A percentile compares a stretch with the other conserved stretches of the same genome.
Conservation (phyloP, 1,284 basidiomycete genomes). For the Fomitopsis betulina region DNA sequence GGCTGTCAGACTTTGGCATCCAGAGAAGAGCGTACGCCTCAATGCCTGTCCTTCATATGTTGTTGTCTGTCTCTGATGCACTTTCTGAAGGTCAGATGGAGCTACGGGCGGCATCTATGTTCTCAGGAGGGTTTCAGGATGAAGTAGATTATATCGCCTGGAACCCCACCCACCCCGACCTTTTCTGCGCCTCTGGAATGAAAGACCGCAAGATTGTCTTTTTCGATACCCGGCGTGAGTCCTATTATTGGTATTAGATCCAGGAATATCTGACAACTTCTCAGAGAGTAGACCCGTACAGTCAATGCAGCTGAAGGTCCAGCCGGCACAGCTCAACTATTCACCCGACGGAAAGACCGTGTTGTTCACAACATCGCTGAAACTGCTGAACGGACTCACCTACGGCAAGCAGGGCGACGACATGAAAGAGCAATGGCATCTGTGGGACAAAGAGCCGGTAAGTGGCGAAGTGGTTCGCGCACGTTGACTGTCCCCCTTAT, state of each 20-base stretch:
- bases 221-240: constrained; percentile 79
- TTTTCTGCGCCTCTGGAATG: constrained; percentile 73
- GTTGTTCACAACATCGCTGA: constrained; percentile 54
- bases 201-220: constrained; percentile 70
- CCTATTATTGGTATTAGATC: neutral
- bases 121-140: constrained; percentile 64
- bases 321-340: constrained; percentile 62
- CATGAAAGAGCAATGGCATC: constrained; percentile 55
- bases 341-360: constrained; percentile 65
- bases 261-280: neutral
- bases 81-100: constrained; percentile 50
- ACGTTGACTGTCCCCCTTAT: neutral
- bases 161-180: constrained; percentile 77
- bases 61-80: neutral
- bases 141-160: constrained; percentile 75
- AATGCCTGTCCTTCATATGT: too few species aligned
- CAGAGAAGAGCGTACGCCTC: constrained; percentile 67
- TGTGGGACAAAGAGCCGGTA: constrained; percentile 45
- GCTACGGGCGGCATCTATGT: constrained; percentile 53
- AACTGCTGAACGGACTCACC: constrained; percentile 55
- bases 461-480: constrained; percentile 2
- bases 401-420: constrained; percentile 50
- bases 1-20: constrained; percentile 65
- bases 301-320: constrained; percentile 47
- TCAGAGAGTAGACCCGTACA: constrained; percentile 66